Base-by-base conservation (phyloP, 1,139 yeast species). In the Starmera stellimalicola region DNA sequence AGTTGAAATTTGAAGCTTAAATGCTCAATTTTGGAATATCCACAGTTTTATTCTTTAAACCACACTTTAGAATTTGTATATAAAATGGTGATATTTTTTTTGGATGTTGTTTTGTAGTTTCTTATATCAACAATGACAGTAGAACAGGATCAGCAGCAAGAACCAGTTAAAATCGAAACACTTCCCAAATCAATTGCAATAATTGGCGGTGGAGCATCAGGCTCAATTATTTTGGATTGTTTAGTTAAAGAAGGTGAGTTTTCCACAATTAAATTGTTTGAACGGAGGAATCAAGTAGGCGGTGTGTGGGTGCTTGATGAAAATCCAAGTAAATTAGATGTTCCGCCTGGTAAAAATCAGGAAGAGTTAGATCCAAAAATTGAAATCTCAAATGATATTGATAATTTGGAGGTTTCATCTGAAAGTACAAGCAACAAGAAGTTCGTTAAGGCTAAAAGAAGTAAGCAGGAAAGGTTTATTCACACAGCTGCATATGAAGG, bases 181-280 rank as follows among this genome's bases (percentile, higher is more conserved):
- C 18, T 14, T 12, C 37, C 34, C 16, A 37, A 32, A 32, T 51
- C 59, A 3, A 50, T 68, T 10, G 75, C 73, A 8, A 57, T 70
- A 25, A 65, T 70, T 15, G 75, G 76, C 1, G 74, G 70, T 16
- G 76, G 76, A 2, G 73, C 75, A 4, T 63, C 70, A 1, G 74
- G 74, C 4, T 68, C 70, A 10, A 57, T 68, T 23, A 54, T 62
- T 0, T 50, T 68, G 11, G 71, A 68, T 36, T 42, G 61, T 5
- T 44, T 69, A 7, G 41, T 63, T 3, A 52, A 60, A 30, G 68
- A 67, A 32, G 27, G 33, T 2, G 37, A 43, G 3, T 62, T 62
- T 37, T 52, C 50, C 7, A 47, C 50, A 27, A 50, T 64, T 30
- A 50, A 50, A 1, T 42, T 63, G 4, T 69, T 64, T 42, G 76